phyloP scores from a whole-genome alignment of 2,329 filamentous ascomycete genomes.

The Sclerotinia borealis region DNA sequence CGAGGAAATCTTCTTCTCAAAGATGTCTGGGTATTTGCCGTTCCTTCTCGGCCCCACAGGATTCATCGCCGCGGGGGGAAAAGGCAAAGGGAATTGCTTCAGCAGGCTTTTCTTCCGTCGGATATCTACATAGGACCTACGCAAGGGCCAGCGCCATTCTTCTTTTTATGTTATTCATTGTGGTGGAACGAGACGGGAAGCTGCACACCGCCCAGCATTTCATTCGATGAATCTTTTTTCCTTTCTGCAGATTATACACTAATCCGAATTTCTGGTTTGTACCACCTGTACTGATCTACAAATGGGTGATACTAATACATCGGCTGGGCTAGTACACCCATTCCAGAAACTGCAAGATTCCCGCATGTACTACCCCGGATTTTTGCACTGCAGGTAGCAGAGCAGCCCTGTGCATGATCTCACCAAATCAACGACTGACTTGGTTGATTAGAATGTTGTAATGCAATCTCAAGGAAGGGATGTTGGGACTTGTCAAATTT shows the following conservation, averaged over 20 bases:
- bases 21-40: not conserved
- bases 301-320: not conserved
- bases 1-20: not conserved
- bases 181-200: constrained; percentile 13
- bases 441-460: not conserved
- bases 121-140: constrained; percentile 10
- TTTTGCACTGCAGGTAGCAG: constrained; percentile 8
- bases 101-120: constrained; percentile 13
- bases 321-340: constrained; percentile 1
- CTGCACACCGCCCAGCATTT: constrained; percentile 14
- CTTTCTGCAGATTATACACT: not conserved
- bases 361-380: constrained; percentile 15
- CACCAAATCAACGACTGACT: constrained; percentile 13
- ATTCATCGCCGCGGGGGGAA: constrained; percentile 8
- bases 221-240: not conserved
- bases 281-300: constrained; percentile 9
- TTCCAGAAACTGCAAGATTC: constrained; percentile 17
- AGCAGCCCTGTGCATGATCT: constrained; percentile 19
- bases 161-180: constrained; percentile 7
- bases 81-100: constrained; percentile 7
- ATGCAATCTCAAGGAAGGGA: not conserved
- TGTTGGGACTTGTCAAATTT: not conserved
- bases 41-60: constrained; percentile 6
- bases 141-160: constrained; percentile 4
- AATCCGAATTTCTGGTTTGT: constrained; percentile 9